A percentile compares a stretch with the other conserved stretches of the same genome.
phyloP scores from a whole-genome alignment of 192 early-diverging fungal genomes.

The Backusella circina region DNA sequence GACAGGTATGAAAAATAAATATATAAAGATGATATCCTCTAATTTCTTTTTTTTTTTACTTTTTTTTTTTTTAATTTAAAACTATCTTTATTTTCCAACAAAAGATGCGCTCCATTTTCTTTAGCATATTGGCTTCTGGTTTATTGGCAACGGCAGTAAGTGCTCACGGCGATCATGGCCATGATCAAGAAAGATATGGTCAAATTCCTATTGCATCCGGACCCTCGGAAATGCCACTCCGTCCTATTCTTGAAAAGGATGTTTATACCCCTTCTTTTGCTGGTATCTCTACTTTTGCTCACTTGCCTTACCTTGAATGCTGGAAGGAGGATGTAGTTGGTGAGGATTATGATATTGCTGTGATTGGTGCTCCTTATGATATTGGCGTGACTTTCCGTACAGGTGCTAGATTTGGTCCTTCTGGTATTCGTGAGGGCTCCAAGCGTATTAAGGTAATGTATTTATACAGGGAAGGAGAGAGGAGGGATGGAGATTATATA shows the following conservation, averaged over 20 bases:
- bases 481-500: neutral
- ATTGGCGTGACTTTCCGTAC: slow-evolving; percentile 37
- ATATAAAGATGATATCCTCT: neutral
- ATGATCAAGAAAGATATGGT: slow-evolving; percentile 9
- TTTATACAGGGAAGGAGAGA: neutral
- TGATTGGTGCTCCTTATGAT: slow-evolving; percentile 33
- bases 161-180: slow-evolving; percentile 12
- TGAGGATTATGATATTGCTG: slow-evolving; percentile 34
- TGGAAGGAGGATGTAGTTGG: slow-evolving; percentile 19
- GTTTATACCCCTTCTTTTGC: slow-evolving; percentile 23
- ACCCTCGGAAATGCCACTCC: slow-evolving; percentile 11
- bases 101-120: neutral
- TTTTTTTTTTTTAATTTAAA: neutral
- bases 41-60: neutral
- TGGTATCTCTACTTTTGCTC: slow-evolving; percentile 35
- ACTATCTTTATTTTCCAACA: neutral
- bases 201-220: slow-evolving; percentile 16
- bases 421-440: slow-evolving; percentile 27
- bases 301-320: slow-evolving; percentile 30
- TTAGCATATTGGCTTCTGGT: neutral
- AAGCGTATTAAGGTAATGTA: slow-evolving; percentile 29
- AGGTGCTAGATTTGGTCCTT: slow-evolving; percentile 35
- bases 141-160: neutral
- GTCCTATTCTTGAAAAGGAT: slow-evolving; percentile 21
- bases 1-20: neutral